phyloP scores from a whole-genome alignment of 345 rosid genomes.

The Eutrema heterophyllum region DNA sequence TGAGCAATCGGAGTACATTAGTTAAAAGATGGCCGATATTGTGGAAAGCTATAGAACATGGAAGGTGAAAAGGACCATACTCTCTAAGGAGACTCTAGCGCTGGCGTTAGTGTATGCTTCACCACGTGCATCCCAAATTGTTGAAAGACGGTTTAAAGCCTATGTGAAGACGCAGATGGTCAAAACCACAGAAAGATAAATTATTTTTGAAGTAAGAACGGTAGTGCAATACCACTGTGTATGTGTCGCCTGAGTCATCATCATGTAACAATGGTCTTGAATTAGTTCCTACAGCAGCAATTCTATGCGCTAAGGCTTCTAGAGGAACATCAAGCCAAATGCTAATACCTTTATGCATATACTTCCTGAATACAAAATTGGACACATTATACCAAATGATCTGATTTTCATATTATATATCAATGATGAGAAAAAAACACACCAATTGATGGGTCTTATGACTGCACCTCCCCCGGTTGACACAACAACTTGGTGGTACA shows the following conservation, averaged over 20 bases:
- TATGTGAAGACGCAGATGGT: constrained; percentile 20
- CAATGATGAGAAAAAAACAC: constrained; percentile 1
- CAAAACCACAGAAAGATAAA: neutral
- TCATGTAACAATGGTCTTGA: constrained; percentile 90
- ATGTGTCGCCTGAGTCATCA: constrained; percentile 62
- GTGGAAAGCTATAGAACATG: neutral
- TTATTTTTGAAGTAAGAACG: neutral
- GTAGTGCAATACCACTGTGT: constrained; percentile 46
- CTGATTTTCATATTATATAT: neutral
- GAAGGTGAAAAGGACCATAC: constrained; percentile 36
- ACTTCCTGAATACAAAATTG: constrained; percentile 40
- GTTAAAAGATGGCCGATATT: neutral
- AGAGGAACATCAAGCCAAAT: constrained; percentile 96
- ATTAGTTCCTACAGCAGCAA: constrained; percentile 80
- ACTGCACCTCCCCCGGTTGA: constrained; percentile 99
- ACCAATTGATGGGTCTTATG: constrained; percentile 72
- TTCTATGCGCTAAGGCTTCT: constrained; percentile 86
- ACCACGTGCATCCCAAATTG: constrained; percentile 61
- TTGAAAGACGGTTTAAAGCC: constrained; percentile 68
- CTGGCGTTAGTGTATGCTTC: constrained; percentile 64
- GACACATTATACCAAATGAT: neutral
- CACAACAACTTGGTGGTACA: constrained; percentile 54
- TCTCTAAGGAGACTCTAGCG: constrained; percentile 68
- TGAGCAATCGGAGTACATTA: constrained; percentile 24
- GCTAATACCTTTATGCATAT: constrained; percentile 77